Evolutionary conservation across 768 basidiomycete genomes (phyloP).

Genomic region (Suillus fuscotomentosus): DNA sequence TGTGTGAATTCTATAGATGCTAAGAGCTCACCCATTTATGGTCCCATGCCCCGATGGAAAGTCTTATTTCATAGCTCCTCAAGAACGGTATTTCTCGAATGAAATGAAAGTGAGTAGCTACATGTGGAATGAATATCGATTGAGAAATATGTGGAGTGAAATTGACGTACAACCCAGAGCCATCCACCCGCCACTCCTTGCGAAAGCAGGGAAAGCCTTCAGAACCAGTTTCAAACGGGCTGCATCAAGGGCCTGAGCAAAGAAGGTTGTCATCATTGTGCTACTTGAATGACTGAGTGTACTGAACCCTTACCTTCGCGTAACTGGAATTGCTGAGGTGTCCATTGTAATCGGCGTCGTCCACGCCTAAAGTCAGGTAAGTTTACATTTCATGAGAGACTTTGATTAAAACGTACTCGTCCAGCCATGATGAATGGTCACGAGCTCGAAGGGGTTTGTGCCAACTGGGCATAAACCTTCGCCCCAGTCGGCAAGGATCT

Average conservation of each 20-base stretch:
- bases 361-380: conserved; percentile 42
- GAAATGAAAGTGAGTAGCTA: conserved; percentile 69
- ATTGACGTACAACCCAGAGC: conserved; percentile 43
- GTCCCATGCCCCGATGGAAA: conserved; percentile 64
- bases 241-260: conserved; percentile 40
- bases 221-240: conserved; percentile 50
- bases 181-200: conserved; percentile 59
- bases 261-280: background rate
- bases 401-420: conserved; percentile 44
- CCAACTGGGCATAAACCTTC: conserved; percentile 54
- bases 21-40: conserved; percentile 65
- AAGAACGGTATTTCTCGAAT: conserved; percentile 70
- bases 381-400: conserved; percentile 1
- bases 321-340: conserved; percentile 85
- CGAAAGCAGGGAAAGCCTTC: conserved; percentile 53
- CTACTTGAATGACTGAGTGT: too few relatives aligned
- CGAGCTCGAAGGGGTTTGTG: conserved; percentile 49
- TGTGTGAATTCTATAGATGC: conserved; percentile 7
- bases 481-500: conserved; percentile 42
- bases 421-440: conserved; percentile 43
- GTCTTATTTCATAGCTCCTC: conserved; percentile 57
- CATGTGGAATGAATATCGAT: background rate
- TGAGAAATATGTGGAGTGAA: background rate
- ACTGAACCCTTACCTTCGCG: conserved; percentile 50
- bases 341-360: conserved; percentile 71